Base-by-base conservation (phyloP, 2,329 filamentous ascomycete species). In the Polytolypa hystricis region DNA sequence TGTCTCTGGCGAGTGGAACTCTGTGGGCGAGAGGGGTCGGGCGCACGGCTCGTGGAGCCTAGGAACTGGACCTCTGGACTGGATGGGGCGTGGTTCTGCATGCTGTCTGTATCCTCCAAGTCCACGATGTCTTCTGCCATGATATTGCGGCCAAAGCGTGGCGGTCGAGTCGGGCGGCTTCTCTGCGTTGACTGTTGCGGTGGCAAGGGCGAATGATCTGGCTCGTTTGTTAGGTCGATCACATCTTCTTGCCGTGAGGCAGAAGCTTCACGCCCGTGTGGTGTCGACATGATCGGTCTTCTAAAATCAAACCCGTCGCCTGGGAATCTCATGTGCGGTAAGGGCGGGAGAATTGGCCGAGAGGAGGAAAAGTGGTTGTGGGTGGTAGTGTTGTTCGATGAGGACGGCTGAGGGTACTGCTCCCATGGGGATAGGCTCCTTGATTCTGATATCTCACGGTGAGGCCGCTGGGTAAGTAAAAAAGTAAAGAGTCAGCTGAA, bases 251-350 rank as follows among this genome's bases (percentile, higher is more conserved):
- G 41, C 9, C 47, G 49, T 26, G 53, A 49, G 2, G 55, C 56
- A 25, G 58, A 52, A 38, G 59, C 56, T 40, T 50, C 38, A 33
- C 47, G 30, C 9, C 61, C 65, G 29, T 63, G 50, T 42, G 64
- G 57, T 33, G 65, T 59, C 3, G 56, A 61, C 55, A 63, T 60
- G 11, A 62, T 54, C 1, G 73, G 73, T 41, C 70, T 60, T 40
- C 73, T 60, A 42, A 62, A 70, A 43, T 77, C 73, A 30, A 65
- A 57, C 3, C 72, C 71, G 56, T 74, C 69, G n/a, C 71, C 67
- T 10, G 60, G 51, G 44, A 55, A 69, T 42, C 63, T 57, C 41
- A 50, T 47, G 29, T 48, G 50, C 49, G 57, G 55, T 44, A 56
- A 42, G 47, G 50, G 30, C 46, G 48, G 49, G 32, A 41, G 56